A percentile compares a stretch with the other conserved stretches of the same genome.
These are phyloP conservation scores for Ophiostoma himal-ulmi DNA, from an alignment of 2,329 filamentous ascomycete species.

Conservation along the genomic window DNA sequence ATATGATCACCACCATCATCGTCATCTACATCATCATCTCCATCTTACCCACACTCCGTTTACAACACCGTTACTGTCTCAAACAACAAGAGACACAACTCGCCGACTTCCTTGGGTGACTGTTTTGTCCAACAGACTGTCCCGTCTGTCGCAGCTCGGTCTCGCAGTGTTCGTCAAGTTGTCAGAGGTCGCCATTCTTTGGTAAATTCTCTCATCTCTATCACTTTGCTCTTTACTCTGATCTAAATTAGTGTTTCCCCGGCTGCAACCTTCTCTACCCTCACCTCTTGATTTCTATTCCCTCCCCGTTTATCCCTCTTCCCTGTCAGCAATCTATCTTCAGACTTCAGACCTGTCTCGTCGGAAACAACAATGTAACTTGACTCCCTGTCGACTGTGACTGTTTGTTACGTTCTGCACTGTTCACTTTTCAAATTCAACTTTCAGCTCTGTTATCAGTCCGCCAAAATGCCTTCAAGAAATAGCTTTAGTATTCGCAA, in stretches of 20 bases:
- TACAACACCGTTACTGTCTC: constrained; percentile 12
- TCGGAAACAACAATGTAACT: constrained; percentile 21
- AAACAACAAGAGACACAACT: constrained; percentile 7
- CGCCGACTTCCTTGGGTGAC: neutral
- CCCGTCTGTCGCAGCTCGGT: neutral
- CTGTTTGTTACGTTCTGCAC: neutral
- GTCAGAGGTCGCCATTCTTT: neutral
- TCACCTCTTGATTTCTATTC: neutral
- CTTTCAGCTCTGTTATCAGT: neutral
- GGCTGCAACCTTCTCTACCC: neutral
- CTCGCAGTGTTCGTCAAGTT: neutral
- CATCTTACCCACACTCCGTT: neutral
- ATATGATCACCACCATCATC: neutral
- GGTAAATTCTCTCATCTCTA: neutral
- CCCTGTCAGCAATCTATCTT: neutral
- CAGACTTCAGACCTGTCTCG: constrained; percentile 15
- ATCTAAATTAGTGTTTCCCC: neutral
- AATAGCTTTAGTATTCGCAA: constrained; percentile 41
- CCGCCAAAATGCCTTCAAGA: constrained; percentile 38
- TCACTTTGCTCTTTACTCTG: neutral
- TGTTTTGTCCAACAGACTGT: neutral
- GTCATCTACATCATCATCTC: neutral
- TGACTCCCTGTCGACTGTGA: neutral
- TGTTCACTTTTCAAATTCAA: constrained; percentile 24
- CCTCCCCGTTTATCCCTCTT: neutral